Base-by-base conservation (phyloP, 768 basidiomycete genomes). In the Leccinum truebloodii region DNA sequence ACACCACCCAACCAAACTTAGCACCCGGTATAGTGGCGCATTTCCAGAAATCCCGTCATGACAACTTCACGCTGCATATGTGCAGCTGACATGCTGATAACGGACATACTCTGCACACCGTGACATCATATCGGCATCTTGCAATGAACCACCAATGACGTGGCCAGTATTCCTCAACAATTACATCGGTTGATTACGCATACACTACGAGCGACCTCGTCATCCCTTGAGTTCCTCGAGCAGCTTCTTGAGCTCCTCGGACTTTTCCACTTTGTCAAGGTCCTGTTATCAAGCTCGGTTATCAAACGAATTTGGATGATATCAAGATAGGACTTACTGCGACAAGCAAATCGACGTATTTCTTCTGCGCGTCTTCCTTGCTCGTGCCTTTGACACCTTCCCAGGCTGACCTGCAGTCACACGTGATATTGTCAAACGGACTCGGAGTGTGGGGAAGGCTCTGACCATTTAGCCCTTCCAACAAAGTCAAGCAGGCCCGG, bases 401-500 rank as follows among this genome's bases (percentile, higher is more conserved):
- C 93, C 94, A 97, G 22, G 95, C 96, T 69, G 92, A 86, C 94
- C 94, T 95, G 67, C 20, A 16, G 30, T 18, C 26, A 37, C 39
- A 26, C 35, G 32, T 41, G 55, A 58, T 44, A 12, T 18, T 44
- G 20, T 50, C 16, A 24, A 61, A 51, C 32, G 32, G 32, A 32
- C 32, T 34, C 26, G 50, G n/a, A 52, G 48, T 16, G 13, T 30
- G 39, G 32, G 34, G 48, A 35, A 24, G 76, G 76, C 63, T 3
- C 14, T 54, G 32, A 94, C 94, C 94, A 96, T 81, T 98, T 98
- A 64, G 86, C 88, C 77, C 91, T 95, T 65, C 89, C 95, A 22
- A 78, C 76, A 69, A 97, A 95, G 73, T 96, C 92, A 41, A 97
- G 71, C 77, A 94, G 59, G 49, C 93, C 92, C 49, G 91, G 90